phyloP scores from a whole-genome alignment of 2,329 filamentous ascomycete species.

The Ustulina deusta region DNA sequence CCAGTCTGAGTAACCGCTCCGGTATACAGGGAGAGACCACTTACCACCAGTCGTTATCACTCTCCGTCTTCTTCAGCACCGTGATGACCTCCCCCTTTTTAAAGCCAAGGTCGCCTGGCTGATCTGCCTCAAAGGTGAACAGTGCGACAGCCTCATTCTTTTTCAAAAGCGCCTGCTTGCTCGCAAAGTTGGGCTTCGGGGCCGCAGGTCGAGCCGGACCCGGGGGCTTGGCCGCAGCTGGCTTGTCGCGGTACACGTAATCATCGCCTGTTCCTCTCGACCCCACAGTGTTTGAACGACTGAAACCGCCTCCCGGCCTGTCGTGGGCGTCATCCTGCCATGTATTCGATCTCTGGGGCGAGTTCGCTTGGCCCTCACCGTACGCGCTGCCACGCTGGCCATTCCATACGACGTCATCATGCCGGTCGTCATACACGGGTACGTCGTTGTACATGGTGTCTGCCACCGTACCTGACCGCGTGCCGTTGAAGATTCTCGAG shows the following conservation, averaged over 20 bases:
- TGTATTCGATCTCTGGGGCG: slow-evolving; percentile 72
- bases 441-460: slow-evolving; percentile 90
- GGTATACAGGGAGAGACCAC: slow-evolving; percentile 50
- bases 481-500: slow-evolving; percentile 83
- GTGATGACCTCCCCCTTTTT: slow-evolving; percentile 98
- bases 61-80: slow-evolving; percentile 93
- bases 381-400: slow-evolving; percentile 76
- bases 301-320: slow-evolving; percentile 60
- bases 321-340: slow-evolving; percentile 85
- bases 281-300: slow-evolving; percentile 65
- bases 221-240: slow-evolving; percentile 57
- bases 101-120: slow-evolving; percentile 91
- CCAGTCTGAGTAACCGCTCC: not conserved
- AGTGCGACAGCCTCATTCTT: slow-evolving; percentile 89
- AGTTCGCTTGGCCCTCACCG: slow-evolving; percentile 50
- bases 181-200: slow-evolving; percentile 86
- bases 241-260: slow-evolving; percentile 57
- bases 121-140: slow-evolving; percentile 94
- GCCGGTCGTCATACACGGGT: slow-evolving; percentile 85
- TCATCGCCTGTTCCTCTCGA: slow-evolving; percentile 58
- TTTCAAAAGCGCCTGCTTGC: slow-evolving; percentile 67
- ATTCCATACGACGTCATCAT: slow-evolving; percentile 88
- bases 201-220: slow-evolving; percentile 84
- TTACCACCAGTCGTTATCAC: slow-evolving; percentile 93
- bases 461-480: slow-evolving; percentile 57